Evolutionary conservation across 2,329 filamentous ascomycete species (phyloP).

Genomic region (Cordyceps fumosorosea): DNA sequence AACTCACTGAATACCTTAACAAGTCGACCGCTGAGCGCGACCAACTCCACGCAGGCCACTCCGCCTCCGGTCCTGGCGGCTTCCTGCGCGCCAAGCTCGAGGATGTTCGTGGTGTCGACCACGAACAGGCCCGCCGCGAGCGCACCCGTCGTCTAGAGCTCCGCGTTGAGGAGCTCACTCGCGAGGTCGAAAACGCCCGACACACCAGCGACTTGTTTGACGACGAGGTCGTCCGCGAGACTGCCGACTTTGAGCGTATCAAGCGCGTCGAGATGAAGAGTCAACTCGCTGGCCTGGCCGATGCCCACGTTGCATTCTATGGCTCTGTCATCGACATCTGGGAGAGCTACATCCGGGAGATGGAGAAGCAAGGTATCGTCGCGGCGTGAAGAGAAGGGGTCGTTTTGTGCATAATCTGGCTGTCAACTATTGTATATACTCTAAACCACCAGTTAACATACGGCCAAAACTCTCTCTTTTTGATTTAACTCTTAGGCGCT

Average conservation of each 20-base stretch:
- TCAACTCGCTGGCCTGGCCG: conserved; percentile 75
- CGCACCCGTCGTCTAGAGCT: conserved; percentile 85
- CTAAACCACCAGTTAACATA: not conserved
- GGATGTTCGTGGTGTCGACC: conserved; percentile 92
- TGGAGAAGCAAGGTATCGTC: conserved; percentile 59
- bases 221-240: conserved; percentile 90
- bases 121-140: conserved; percentile 84
- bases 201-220: conserved; percentile 88
- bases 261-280: conserved; percentile 89
- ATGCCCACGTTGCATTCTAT: conserved; percentile 85
- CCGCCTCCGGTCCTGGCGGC: conserved; percentile 65
- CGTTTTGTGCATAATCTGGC: not conserved
- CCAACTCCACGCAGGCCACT: conserved; percentile 58
- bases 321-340: conserved; percentile 71
- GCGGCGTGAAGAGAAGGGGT: conserved; percentile 9
- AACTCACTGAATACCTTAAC: conserved; percentile 88
- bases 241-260: conserved; percentile 91
- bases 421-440: not conserved
- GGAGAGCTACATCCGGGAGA: conserved; percentile 84
- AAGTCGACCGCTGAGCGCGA: conserved; percentile 87
- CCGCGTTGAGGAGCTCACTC: conserved; percentile 83
- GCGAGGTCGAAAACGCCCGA: conserved; percentile 82
- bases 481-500: no score
- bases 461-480: not conserved
- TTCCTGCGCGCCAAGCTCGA: conserved; percentile 94